These are phyloP conservation scores for Aureobasidium sp. DNA, from an alignment of 2,329 filamentous ascomycete genomes.

Conservation along the genomic window DNA sequence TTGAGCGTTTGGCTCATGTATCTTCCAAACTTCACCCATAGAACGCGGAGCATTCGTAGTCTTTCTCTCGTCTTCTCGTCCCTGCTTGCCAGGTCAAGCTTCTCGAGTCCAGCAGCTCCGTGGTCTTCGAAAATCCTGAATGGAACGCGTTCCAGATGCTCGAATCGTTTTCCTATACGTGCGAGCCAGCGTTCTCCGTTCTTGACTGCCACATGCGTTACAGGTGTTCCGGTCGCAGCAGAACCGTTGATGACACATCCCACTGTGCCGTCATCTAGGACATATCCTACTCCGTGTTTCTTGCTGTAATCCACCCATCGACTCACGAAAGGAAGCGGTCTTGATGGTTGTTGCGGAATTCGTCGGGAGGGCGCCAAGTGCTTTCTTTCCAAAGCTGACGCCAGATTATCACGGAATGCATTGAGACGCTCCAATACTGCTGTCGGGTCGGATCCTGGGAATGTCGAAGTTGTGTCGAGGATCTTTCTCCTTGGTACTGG, in stretches of 20 bases:
- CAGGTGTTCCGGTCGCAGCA: slow-evolving; percentile 43
- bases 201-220: slow-evolving; percentile 63
- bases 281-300: slow-evolving; percentile 77
- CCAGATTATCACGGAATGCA: slow-evolving; percentile 39
- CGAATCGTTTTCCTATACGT: slow-evolving; percentile 47
- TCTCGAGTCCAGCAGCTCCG: slow-evolving; percentile 51
- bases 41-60: slow-evolving; percentile 51
- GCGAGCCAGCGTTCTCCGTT: slow-evolving; percentile 61
- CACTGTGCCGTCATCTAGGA: slow-evolving; percentile 72
- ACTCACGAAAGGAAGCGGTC: slow-evolving; percentile 47
- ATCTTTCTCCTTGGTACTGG: slow-evolving; percentile 21
- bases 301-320: slow-evolving; percentile 89
- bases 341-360: slow-evolving; percentile 15
- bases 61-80: slow-evolving; percentile 38
- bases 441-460: slow-evolving; percentile 35
- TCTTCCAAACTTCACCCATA: slow-evolving; percentile 60
- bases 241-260: slow-evolving; percentile 54
- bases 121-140: slow-evolving; percentile 69
- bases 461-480: slow-evolving; percentile 18
- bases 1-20: slow-evolving; percentile 51
- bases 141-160: slow-evolving; percentile 41
- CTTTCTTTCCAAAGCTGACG: slow-evolving; percentile 34
- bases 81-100: slow-evolving; percentile 11
- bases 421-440: slow-evolving; percentile 38
- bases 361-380: slow-evolving; percentile 31